phyloP scores from a whole-genome alignment of 2,329 filamentous ascomycete species.

The Calycina herbarum region DNA sequence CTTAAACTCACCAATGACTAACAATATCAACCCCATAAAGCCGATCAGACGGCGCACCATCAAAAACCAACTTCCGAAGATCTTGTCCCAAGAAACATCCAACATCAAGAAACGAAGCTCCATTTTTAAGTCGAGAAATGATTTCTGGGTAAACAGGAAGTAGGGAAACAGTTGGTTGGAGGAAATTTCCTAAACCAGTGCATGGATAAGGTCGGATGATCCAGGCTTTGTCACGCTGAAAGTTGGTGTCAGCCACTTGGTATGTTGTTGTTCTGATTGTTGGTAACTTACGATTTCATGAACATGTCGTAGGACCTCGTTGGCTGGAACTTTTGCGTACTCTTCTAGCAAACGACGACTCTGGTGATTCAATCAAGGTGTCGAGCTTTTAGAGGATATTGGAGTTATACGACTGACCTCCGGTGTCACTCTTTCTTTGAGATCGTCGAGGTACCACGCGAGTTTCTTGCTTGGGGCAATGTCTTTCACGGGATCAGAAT shows the following conservation, averaged over 20 bases:
- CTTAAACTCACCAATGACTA: too few species aligned
- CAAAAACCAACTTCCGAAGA: constrained; percentile 38
- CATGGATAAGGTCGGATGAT: constrained; percentile 16
- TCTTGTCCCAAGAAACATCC: constrained; percentile 42
- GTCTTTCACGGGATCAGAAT: neutral
- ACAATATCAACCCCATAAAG: constrained; percentile 36
- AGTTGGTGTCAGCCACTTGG: neutral
- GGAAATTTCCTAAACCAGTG: constrained; percentile 16
- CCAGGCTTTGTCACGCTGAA: constrained; percentile 16
- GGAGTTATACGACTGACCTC: neutral
- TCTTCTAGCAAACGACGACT: neutral
- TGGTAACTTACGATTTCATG: constrained; percentile 5
- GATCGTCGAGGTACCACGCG: neutral
- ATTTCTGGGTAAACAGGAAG: constrained; percentile 15
- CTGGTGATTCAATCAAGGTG: neutral
- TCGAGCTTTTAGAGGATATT: neutral
- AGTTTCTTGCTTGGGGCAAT: neutral
- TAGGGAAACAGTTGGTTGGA: constrained; percentile 8
- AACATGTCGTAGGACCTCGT: constrained; percentile 3
- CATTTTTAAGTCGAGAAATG: constrained; percentile 12
- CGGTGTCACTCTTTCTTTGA: neutral
- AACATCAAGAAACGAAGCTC: constrained; percentile 37
- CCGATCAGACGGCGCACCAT: constrained; percentile 36
- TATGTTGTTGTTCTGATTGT: neutral
- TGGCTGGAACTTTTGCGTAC: neutral